A percentile compares a stretch with the other conserved stretches of the same genome.
phyloP scores from a whole-genome alignment of 495 filamentous ascomycete species.

The Xylaria telfairii region DNA sequence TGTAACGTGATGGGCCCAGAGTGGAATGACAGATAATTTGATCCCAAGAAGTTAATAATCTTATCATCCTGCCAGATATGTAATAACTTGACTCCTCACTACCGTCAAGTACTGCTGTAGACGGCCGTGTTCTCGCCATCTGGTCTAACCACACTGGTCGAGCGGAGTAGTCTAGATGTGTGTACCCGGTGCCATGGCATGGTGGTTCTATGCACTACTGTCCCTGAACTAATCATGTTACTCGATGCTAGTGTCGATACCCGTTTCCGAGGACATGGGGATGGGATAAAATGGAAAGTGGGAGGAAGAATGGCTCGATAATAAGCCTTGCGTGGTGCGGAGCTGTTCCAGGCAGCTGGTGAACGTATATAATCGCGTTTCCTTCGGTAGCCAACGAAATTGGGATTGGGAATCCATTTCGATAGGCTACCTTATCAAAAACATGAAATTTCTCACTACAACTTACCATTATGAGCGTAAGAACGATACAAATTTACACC shows the following conservation, averaged over 20 bases:
- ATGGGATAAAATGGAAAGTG: conserved; percentile 18
- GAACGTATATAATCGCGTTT: not conserved
- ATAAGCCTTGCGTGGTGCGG: not conserved
- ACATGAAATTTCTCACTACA: not conserved
- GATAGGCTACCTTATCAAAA: not conserved
- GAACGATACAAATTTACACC: not conserved
- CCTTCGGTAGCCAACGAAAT: too few species aligned
- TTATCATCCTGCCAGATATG: not conserved
- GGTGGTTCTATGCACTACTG: not conserved
- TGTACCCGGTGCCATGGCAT: not conserved
- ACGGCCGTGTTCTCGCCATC: not conserved
- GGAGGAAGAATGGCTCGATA: not conserved
- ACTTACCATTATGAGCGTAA: not conserved
- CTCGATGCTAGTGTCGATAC: not conserved
- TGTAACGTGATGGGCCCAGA: not conserved
- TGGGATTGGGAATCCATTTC: not conserved
- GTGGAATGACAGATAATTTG: not conserved
- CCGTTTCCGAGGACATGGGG: not conserved
- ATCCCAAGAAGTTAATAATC: not conserved
- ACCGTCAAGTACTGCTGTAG: not conserved
- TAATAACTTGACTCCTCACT: not conserved
- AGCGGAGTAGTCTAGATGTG: conserved; percentile 2
- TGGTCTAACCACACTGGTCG: conserved; percentile 9
- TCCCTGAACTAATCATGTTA: not conserved
- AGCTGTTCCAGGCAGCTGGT: not conserved